These are phyloP conservation scores for Lepidium didymum DNA, from an alignment of 345 rosid species.

Conservation along the genomic window DNA sequence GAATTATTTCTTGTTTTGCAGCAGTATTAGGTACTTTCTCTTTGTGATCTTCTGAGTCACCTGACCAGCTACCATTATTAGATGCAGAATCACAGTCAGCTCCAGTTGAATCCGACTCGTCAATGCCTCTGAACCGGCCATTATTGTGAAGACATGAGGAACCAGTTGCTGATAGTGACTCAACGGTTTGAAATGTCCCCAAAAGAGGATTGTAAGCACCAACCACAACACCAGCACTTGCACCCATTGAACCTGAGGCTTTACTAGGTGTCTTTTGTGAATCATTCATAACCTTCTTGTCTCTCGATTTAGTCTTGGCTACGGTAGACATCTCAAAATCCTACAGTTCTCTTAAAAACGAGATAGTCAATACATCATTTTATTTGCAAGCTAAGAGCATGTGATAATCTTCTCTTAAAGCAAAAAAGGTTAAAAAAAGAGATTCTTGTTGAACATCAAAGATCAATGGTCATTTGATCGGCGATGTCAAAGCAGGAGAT, in stretches of 20 bases:
- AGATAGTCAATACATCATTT: background rate
- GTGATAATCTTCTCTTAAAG: background rate
- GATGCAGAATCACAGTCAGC: slow-evolving; percentile 78
- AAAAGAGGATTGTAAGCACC: slow-evolving; percentile 70
- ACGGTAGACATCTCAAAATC: slow-evolving; percentile 52
- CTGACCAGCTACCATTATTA: slow-evolving; percentile 92
- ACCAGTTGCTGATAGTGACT: slow-evolving; percentile 40
- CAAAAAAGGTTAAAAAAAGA: background rate
- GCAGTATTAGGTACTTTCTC: slow-evolving; percentile 50
- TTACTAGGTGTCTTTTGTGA: slow-evolving; percentile 49
- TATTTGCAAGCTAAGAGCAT: background rate
- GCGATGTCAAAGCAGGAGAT: background rate
- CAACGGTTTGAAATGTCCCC: slow-evolving; percentile 73
- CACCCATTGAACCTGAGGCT: slow-evolving; percentile 44
- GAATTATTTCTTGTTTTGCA: slow-evolving; percentile 46
- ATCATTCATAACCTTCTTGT: slow-evolving; percentile 66
- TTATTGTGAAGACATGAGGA: slow-evolving; percentile 45
- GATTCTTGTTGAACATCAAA: background rate
- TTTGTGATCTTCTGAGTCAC: slow-evolving; percentile 92
- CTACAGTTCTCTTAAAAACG: slow-evolving; percentile 5
- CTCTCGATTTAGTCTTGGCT: slow-evolving; percentile 66
- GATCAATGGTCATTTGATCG: background rate
- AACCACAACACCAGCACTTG: slow-evolving; percentile 44
- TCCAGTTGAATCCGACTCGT: slow-evolving; percentile 70
- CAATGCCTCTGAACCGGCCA: slow-evolving; percentile 68